Conservation (phyloP, 306 rosid species). For the Acmispon strigosus region DNA sequence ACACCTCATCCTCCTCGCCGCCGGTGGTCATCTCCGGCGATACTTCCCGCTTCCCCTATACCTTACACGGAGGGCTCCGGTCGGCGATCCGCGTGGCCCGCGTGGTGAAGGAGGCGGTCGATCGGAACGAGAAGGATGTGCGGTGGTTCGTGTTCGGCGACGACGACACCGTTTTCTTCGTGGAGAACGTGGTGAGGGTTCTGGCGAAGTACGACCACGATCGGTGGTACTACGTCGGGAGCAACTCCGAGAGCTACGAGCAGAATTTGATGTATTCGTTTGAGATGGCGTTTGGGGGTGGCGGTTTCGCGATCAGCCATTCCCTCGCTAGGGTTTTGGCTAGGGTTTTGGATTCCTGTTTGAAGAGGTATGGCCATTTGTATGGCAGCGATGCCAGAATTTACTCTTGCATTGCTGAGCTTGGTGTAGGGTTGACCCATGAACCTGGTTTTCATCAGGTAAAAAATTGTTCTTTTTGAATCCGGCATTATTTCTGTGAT, state of each 20-base stretch:
- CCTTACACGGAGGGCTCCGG: constrained; percentile 56
- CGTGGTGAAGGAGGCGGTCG: constrained; percentile 68
- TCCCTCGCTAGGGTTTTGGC: constrained; percentile 71
- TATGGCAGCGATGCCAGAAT: constrained; percentile 90
- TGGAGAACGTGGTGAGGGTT: constrained; percentile 62
- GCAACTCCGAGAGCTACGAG: constrained; percentile 71
- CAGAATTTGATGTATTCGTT: constrained; percentile 67
- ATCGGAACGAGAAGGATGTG: constrained; percentile 55
- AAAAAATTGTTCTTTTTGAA: no score
- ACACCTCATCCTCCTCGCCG: constrained; percentile 5
- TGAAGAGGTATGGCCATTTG: constrained; percentile 69
- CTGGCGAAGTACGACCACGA: constrained; percentile 67
- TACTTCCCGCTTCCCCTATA: constrained; percentile 57
- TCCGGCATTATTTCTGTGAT: background rate
- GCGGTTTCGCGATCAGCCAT: constrained; percentile 74
- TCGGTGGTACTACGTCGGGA: constrained; percentile 68
- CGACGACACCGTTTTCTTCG: constrained; percentile 84
- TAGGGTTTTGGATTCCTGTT: constrained; percentile 75
- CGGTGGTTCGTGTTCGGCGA: constrained; percentile 96
- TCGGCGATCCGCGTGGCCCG: constrained; percentile 93
- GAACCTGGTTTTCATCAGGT: constrained; percentile 99
- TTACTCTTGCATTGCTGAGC: constrained; percentile 78
- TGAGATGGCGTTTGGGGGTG: constrained; percentile 94
- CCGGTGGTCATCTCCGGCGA: constrained; percentile 53
- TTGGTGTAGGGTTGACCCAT: constrained; percentile 71